phyloP scores from a whole-genome alignment of 129 eudicot species.

The Tanacetum coccineum region DNA sequence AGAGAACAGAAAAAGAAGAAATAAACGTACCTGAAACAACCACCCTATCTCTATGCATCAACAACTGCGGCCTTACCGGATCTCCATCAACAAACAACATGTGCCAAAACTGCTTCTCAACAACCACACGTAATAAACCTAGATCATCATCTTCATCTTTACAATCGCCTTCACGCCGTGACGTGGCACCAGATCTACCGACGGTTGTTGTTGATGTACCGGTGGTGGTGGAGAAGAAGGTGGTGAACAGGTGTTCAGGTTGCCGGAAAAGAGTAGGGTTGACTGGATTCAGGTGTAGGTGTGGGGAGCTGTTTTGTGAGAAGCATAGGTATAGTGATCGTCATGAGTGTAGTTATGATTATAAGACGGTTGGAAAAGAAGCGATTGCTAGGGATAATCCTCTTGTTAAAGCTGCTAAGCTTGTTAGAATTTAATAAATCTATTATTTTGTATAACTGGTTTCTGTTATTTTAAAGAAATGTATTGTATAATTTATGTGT shows the following conservation, averaged over 20 bases:
- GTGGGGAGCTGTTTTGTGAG: conserved; percentile 76
- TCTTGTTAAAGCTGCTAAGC: conserved; percentile 72
- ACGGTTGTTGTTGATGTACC: conserved; percentile 25
- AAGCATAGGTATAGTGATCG: conserved; percentile 82
- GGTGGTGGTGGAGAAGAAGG: conserved; percentile 36
- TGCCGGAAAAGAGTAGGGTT: conserved; percentile 72
- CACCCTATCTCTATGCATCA: conserved; percentile 43
- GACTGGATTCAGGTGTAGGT: conserved; percentile 85
- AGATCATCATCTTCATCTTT: too few species aligned
- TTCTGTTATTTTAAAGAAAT: conserved; percentile 7
- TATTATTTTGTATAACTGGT: neutral
- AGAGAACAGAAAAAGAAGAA: conserved; percentile 67
- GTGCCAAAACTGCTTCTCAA: conserved; percentile 63
- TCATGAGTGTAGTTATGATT: conserved; percentile 78
- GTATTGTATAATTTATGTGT: too few species aligned
- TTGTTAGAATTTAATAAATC: conserved; percentile 54
- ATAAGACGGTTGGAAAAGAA: conserved; percentile 61
- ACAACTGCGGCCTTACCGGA: conserved; percentile 64
- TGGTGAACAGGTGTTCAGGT: conserved; percentile 67
- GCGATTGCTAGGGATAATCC: conserved; percentile 81
- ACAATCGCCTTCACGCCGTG: too few species aligned
- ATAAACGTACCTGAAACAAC: conserved; percentile 56
- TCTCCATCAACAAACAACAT: conserved; percentile 53
- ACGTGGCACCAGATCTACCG: conserved; percentile 44
- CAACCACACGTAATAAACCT: conserved; percentile 13